A percentile compares a stretch with the other conserved stretches of the same genome.
Evolutionary conservation across 1,284 basidiomycete genomes (phyloP).

Genomic region (Cutaneotrichosporon sp.): DNA sequence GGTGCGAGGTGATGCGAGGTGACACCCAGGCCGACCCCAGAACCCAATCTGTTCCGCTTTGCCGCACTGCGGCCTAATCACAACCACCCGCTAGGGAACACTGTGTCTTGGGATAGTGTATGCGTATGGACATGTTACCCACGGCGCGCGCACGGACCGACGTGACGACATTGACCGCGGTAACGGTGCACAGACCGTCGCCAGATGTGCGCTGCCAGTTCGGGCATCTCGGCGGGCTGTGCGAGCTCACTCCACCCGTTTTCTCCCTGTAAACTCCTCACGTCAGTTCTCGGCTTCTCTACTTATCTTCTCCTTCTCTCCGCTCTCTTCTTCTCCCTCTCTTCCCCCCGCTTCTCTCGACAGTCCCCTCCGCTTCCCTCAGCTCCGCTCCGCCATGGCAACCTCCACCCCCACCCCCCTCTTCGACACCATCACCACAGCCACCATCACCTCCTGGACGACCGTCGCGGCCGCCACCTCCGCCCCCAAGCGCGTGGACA

Average conservation of each 20-base stretch:
- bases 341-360: background rate
- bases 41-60: background rate
- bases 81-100: background rate
- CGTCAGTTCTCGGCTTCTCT: background rate
- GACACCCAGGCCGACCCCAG: background rate
- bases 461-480: background rate
- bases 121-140: slow-evolving; percentile 1
- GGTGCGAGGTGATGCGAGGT: background rate
- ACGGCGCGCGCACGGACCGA: background rate
- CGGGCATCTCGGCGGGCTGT: background rate
- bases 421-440: background rate
- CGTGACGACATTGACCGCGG: background rate
- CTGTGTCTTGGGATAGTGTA: slow-evolving; percentile 1
- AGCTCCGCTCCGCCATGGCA: too few species aligned
- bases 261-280: too few species aligned
- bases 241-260: background rate
- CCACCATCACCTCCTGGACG: background rate
- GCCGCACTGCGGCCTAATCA: background rate
- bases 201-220: background rate
- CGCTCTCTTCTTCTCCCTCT: background rate
- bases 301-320: background rate
- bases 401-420: too few species aligned
- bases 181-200: slow-evolving; percentile 1
- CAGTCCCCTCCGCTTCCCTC: too few species aligned
- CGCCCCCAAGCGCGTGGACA: background rate